Base-by-base conservation (phyloP, 1,284 basidiomycete genomes). In the Takashimella koratensis region DNA sequence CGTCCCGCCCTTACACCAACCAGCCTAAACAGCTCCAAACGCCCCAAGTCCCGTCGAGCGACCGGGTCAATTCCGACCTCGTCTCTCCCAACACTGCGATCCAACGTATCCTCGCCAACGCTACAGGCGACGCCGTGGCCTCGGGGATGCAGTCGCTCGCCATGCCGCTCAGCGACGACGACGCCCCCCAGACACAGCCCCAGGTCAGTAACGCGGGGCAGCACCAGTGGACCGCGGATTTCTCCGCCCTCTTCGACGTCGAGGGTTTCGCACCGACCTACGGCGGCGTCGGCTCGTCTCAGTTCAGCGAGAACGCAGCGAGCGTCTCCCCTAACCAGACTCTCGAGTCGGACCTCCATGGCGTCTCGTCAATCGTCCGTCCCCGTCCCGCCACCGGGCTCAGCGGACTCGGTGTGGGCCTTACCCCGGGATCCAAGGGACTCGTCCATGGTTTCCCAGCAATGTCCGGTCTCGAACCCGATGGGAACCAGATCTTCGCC, bases 111-210 rank as follows among this genome's bases (percentile, higher is more conserved):
- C 52, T 59, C 41, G 55, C 49, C 36, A 41, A 46, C 16, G 47
- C 26, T 16, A 22, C 46, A 3, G 26, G 39, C 41, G 26, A 41
- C 3, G 26, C 21, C 43, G 45, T 22, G 5, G 27, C 4, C 40
- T 49, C 22, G 58, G 53, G 45, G 20, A 44, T 56, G 26, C 70
- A 63, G 24, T 60, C 56, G 25, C 64, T 72, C 19, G 66, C 68
- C 36, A 57, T 74, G 57, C 73, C 73, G n/a, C 54, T 72, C 11
- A 68, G 67, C 52, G 70, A 73, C 49, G 73, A 74, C 47, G 62
- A 49, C 16, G 8, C 30, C 8, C 30, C 8, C 30, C 8, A 36
- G 10, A 8, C 4, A 12, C 45, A 11, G 44, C 49, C 10, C 22
- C 40, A 2, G 43, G 44, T n/a, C n/a, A 46, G 47, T 27, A 49